Percentiles rank a stretch among this genome's conserved stretches.
Evolutionary conservation across 225 moss, liverwort and hornwort genomes (phyloP).

Genomic region (Physcomitrellopsis africana): DNA sequence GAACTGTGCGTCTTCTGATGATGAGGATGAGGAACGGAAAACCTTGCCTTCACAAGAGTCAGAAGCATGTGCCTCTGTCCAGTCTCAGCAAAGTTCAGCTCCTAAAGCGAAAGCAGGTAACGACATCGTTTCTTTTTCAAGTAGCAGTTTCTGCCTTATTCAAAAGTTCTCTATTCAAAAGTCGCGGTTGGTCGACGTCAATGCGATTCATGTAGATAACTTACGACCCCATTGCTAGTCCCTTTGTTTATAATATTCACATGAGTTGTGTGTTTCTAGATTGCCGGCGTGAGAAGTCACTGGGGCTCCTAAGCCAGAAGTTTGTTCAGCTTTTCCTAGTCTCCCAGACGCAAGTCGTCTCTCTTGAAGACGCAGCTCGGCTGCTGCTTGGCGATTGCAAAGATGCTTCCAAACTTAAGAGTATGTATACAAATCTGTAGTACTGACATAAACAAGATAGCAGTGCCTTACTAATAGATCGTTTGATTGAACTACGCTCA

Average conservation of each 20-base stretch:
- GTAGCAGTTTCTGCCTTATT: neutral
- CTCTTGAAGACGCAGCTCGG: slow-evolving; percentile 91
- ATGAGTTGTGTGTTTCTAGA: slow-evolving; percentile 50
- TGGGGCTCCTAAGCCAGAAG: slow-evolving; percentile 93
- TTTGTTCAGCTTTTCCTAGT: slow-evolving; percentile 95
- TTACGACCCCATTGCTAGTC: neutral
- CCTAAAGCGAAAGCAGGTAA: slow-evolving; percentile 62
- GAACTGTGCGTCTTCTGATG: slow-evolving; percentile 77
- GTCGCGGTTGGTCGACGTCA: neutral
- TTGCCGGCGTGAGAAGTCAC: slow-evolving; percentile 86
- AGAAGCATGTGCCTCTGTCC: slow-evolving; percentile 49
- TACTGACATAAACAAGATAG: slow-evolving; percentile 1
- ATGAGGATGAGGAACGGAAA: slow-evolving; percentile 61
- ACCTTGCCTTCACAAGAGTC: slow-evolving; percentile 44
- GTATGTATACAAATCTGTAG: slow-evolving; percentile 38
- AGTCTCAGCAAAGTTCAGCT: slow-evolving; percentile 47
- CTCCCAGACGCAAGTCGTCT: slow-evolving; percentile 90
- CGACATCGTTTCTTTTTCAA: neutral
- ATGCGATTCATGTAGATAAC: neutral
- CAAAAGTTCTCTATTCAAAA: neutral
- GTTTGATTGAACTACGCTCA: neutral
- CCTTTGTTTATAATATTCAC: slow-evolving; percentile 16
- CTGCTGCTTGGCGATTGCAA: slow-evolving; percentile 85
- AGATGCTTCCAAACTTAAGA: slow-evolving; percentile 89
- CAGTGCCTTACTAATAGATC: slow-evolving; percentile 8